Evolutionary conservation across 768 basidiomycete species (phyloP), one percentile per base, ranked within the genome.

Genomic region (Dentipellis fragilis): DNA sequence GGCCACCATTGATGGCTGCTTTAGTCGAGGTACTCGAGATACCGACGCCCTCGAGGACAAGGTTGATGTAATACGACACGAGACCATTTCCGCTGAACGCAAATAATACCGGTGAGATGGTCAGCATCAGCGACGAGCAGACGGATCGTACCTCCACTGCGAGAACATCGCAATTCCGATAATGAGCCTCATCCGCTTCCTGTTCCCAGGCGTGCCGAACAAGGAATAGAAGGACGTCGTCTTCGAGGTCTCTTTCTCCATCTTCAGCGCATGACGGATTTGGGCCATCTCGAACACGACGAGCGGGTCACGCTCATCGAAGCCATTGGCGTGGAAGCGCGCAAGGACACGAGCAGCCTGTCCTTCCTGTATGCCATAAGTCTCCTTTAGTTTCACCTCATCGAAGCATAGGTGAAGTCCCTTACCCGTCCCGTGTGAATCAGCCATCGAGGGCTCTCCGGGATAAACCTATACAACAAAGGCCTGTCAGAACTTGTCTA

Each of bases 51-150:
- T 81, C 76, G 45, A 89, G 68, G 3, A 88, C 78, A 14, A 84
- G 69, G 58, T 84, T 80, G 60, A 89, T 85, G 64, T 89, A 89
- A 67, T 84, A 87, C 1, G 83, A 84, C 1, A 87, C 79, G 35
- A 87, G 69, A 14, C 84, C 85, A 53, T 85, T 86, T 1, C 84
- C 84, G 51, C 82, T 81, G 54, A 10, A 23, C 54, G 12, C 8
- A 60, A 61, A 57, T n/a, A n/a, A 49, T 39, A 19, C 19, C 49
- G 14, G n/a, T 45, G 37, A 37, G 11, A 34, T 42, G 22, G 29
- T 34, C 21, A 23, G 54, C 19, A 54, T 42, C 45, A 35, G 10
- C 9, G 47, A 48, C 17, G 22, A 42, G 17, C 16, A 60, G 4
- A 23, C 23, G 17, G 21, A 55, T 38, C n/a, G 45, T 53, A 81